Evolutionary conservation across 306 rosid species (phyloP), one percentile per base, ranked within the genome.

Genomic region (Castanea mollissima): DNA sequence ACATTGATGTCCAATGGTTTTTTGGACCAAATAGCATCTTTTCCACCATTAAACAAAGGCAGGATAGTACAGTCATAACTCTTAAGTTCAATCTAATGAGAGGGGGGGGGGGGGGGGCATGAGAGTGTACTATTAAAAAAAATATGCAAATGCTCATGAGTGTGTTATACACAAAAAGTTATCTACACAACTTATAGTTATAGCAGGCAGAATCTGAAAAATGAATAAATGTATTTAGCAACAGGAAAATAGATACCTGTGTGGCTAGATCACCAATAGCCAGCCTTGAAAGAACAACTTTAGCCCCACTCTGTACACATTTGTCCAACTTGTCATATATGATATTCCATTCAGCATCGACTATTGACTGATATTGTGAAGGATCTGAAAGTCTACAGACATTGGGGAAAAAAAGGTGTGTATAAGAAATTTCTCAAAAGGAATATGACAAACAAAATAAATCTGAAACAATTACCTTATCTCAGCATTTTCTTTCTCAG

Each of bases 401-500:
- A 56, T 69, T 69, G 78, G 55, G 51, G 55, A 35, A 49, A 64
- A 63, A 44, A 69, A 71, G 68, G 77, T 58, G 38, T 0, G 13
- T 73, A 75, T 68, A 74, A 76, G 60, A 13, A 80, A 68, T 57
- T 65, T 69, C 76, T 63, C 56, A 4, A 55, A 44, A 54, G 34
- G 57, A 65, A 27, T 57, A n/a, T 72, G 38, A 76, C 46, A 83
- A 29, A 38, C 27, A 38, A 18, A 72, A 60, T 55, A 55, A 59
- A 29, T 34, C n/a, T 51, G 18, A 57, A 57, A 74, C 20, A 73
- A 75, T 69, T 75, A 90, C 99, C 99, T 93, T 82, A 96, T 96
- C 87, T 96, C 99, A 74, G 99, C 99, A 89, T 96, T 96, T 86
- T 96, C 99, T 85, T 96, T 96, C 92, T 96, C 99, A 38, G 99